Percentiles rank a stretch among this genome's conserved stretches.
Evolutionary conservation across 2,329 filamentous ascomycete species (phyloP).

Genomic region (Lizonia empirigonia): DNA sequence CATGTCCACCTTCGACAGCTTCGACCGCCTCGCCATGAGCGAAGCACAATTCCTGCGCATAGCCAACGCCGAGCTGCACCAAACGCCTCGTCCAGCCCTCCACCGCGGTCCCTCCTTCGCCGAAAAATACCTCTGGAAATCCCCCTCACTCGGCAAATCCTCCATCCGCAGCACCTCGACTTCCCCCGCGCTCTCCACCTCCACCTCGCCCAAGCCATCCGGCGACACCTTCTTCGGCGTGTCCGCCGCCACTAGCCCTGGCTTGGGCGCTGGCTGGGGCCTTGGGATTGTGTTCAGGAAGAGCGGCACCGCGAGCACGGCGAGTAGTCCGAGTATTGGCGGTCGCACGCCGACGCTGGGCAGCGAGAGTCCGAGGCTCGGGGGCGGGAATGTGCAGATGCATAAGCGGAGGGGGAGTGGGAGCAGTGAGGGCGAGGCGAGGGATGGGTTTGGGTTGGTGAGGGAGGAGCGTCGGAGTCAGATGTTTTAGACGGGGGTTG

Average conservation of each 20-base stretch:
- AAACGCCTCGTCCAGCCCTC: neutral
- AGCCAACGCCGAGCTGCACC: conserved; percentile 10
- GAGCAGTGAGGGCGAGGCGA: neutral
- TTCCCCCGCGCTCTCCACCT: conserved; percentile 11
- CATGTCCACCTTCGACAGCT: conserved; percentile 18
- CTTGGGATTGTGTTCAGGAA: conserved; percentile 15
- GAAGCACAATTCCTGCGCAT: conserved; percentile 15
- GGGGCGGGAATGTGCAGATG: neutral
- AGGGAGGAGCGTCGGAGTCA: conserved; percentile 8
- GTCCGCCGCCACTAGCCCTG: conserved; percentile 9
- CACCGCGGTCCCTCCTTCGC: conserved; percentile 12
- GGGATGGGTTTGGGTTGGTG: conserved; percentile 14
- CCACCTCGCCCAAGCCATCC: conserved; percentile 10
- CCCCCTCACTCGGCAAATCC: conserved; percentile 10
- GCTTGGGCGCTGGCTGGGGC: conserved; percentile 14
- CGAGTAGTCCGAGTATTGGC: conserved; percentile 14
- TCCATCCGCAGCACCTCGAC: conserved; percentile 4
- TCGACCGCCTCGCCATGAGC: conserved; percentile 21
- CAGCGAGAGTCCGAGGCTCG: conserved; percentile 5
- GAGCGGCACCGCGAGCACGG: conserved; percentile 5
- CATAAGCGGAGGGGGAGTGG: conserved; percentile 16
- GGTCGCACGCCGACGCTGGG: conserved; percentile 10
- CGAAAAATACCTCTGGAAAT: conserved; percentile 14
- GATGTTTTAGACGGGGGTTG: neutral
- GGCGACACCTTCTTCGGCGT: conserved; percentile 5